Percentiles rank a stretch among this genome's conserved stretches.
These are phyloP conservation scores for Mariannaea elegans DNA, from an alignment of 2,329 filamentous ascomycete species.

Conservation along the genomic window DNA sequence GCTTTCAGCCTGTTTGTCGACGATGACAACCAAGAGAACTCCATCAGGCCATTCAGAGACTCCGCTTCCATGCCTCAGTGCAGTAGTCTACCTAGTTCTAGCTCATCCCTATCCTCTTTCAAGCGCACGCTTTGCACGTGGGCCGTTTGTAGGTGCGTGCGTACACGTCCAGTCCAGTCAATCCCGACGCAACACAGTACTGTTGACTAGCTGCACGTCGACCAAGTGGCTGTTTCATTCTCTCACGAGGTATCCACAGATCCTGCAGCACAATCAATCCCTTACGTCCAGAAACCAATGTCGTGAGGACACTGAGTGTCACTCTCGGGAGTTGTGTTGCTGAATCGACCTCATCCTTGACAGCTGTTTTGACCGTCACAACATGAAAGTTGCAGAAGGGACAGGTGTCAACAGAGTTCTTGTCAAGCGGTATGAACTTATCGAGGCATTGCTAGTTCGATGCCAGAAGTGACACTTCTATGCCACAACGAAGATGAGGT, in stretches of 20 bases:
- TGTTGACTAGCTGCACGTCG: not conserved
- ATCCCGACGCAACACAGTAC: not conserved
- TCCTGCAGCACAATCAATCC: not conserved
- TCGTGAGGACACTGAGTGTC: too few species aligned
- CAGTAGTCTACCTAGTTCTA: not conserved
- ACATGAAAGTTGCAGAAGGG: too few species aligned
- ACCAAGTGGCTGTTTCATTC: not conserved
- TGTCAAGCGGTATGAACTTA: too few species aligned
- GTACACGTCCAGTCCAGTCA: not conserved
- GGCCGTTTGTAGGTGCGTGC: not conserved
- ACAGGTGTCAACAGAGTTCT: too few species aligned
- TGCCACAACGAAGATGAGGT: too few species aligned
- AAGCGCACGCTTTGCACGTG: not conserved
- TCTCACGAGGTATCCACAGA: not conserved
- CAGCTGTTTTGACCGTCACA: too few species aligned
- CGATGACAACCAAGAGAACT: too few species aligned
- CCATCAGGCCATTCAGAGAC: not conserved
- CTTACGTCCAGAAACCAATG: not conserved
- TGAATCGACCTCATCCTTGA: too few species aligned
- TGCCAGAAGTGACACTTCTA: too few species aligned
- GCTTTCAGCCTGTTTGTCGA: too few species aligned
- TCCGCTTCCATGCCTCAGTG: not conserved
- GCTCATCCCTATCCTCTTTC: not conserved
- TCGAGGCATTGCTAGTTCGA: too few species aligned
- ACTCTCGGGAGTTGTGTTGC: too few species aligned